A percentile compares a stretch with the other conserved stretches of the same genome.
Conservation (phyloP, 2,329 filamentous ascomycete species). For the Fusarium circinatum region DNA sequence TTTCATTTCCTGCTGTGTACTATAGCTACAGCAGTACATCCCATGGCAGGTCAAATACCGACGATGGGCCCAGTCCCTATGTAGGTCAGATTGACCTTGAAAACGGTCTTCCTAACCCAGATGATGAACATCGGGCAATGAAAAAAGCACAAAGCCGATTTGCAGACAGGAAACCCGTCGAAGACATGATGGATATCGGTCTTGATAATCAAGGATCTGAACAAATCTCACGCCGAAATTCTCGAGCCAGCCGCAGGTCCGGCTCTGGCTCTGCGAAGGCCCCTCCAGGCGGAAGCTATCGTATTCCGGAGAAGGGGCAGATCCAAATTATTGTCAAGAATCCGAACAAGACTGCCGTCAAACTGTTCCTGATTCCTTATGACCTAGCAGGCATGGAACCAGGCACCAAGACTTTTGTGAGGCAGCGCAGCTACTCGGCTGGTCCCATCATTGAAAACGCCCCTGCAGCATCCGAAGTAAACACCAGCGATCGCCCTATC, state of each 20-base stretch:
- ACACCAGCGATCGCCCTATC: constrained; percentile 68
- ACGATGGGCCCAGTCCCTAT: constrained; percentile 94
- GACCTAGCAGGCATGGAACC: constrained; percentile 92
- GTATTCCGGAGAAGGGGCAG: constrained; percentile 93
- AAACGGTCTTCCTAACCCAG: constrained; percentile 71
- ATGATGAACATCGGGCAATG: constrained; percentile 59
- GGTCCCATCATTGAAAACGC: constrained; percentile 82
- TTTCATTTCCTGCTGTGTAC: constrained; percentile 94
- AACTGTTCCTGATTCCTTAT: constrained; percentile 93
- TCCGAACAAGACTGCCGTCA: constrained; percentile 97
- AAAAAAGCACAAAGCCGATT: constrained; percentile 60
- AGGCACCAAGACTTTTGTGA: constrained; percentile 94
- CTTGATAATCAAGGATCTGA: constrained; percentile 31
- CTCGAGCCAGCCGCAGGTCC: constrained; percentile 64
- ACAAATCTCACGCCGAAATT: constrained; percentile 45
- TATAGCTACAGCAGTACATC: constrained; percentile 86
- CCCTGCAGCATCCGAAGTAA: constrained; percentile 46
- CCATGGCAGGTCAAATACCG: constrained; percentile 69
- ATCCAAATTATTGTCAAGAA: constrained; percentile 98
- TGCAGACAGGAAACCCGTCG: constrained; percentile 49
- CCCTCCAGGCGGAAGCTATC: constrained; percentile 88
- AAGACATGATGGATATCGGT: constrained; percentile 39
- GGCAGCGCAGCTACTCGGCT: constrained; percentile 91
- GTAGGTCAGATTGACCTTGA: constrained; percentile 94
- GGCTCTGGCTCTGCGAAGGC: constrained; percentile 62